Evolutionary conservation across 495 filamentous ascomycete genomes (phyloP), one percentile per base, ranked within the genome.

Genomic region (Penicillium canariense): DNA sequence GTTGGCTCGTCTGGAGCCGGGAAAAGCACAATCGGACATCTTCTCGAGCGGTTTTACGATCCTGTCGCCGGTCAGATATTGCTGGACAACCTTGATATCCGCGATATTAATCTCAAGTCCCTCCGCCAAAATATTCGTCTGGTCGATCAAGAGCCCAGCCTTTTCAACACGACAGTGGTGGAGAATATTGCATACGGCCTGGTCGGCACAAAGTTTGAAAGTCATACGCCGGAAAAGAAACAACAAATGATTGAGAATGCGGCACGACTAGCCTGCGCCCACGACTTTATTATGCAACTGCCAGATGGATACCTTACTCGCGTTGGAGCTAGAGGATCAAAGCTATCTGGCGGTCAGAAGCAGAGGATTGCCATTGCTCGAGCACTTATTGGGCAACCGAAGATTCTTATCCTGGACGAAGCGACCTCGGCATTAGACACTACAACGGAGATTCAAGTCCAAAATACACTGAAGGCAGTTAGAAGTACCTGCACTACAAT

Each of bases 111-210:
- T 63, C 75, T 96, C 25, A 81, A 81, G 30, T 97, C 91, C 91
- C 73, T 94, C 48, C 80, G 91, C 42, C 83, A 86, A 52, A 84
- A 95, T 34, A 87, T 96, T 40, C 81, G 87, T 0, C 77, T 97
- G 7, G 91, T 97, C 23, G 59, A 59, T 35, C 65, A 68, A 53
- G 69, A 68, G 10, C 70, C 70, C 1, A 54, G 67, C 1, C 47
- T 73, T 5, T 97, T 97, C 68, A 80, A 81, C 38, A 88, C 83
- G 0, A 90, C 87, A 0, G 89, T 96, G 55, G 87, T 77, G 61
- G 75, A 87, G 5, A 96, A 96, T 62, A 89, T 97, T 54, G 75
- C 74, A 4, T 31, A 47, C 11, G 44, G 44, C 7, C 10, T 47
- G 27, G 18, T 17, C 3, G 44, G 15, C 1, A 9, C 15, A 17